Percentiles rank a stretch among this genome's conserved stretches.
phyloP scores from a whole-genome alignment of 1,139 yeast species.

The Blastobotrys niveus region DNA sequence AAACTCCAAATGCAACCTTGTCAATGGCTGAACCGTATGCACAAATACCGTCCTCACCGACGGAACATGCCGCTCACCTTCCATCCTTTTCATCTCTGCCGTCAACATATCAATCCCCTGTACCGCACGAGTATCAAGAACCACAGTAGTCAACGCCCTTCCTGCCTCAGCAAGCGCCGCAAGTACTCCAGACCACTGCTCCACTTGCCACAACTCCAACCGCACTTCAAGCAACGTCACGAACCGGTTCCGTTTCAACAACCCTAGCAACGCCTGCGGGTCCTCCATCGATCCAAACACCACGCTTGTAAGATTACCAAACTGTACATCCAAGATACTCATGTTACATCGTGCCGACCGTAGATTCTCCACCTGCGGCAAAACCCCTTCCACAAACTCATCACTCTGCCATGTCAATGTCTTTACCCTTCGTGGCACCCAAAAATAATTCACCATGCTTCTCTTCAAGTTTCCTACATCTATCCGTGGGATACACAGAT shows the following conservation, averaged over 20 bases:
- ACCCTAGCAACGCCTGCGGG: not conserved
- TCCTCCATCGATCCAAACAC: not conserved
- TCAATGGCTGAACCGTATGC: not conserved
- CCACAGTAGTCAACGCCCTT: not conserved
- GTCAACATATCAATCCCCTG: not conserved
- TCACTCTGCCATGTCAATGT: constrained; percentile 6
- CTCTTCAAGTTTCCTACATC: not conserved
- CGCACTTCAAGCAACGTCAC: no score
- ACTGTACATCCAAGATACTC: not conserved
- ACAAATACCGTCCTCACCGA: not conserved
- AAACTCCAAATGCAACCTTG: not conserved
- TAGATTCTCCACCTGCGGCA: constrained; percentile 4
- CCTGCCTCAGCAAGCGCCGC: not conserved
- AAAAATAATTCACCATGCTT: not conserved
- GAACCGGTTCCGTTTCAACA: not conserved
- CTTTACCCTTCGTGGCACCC: constrained; percentile 1
- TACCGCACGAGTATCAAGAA: not conserved
- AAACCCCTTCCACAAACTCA: not conserved
- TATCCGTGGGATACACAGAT: constrained; percentile 3
- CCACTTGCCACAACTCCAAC: no score
- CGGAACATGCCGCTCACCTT: not conserved
- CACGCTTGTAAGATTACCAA: not conserved
- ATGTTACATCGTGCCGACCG: constrained; percentile 4
- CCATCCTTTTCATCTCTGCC: not conserved
- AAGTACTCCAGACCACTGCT: no score